Percentiles rank a stretch among this genome's conserved stretches.
Evolutionary conservation across 164 flowering plant genomes (phyloP).

Genomic region (Macadamia tetraphylla): DNA sequence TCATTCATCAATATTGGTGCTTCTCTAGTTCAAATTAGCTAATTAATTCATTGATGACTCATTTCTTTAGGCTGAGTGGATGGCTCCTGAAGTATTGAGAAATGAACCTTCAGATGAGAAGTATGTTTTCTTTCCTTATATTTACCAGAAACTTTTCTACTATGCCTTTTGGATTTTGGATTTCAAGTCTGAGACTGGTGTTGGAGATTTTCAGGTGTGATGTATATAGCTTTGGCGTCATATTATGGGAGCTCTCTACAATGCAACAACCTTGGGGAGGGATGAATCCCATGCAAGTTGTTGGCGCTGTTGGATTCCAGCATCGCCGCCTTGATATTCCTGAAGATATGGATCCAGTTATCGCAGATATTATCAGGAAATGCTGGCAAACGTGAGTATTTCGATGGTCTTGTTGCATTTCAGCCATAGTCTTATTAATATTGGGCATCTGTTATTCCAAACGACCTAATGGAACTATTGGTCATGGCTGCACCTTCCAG

Average conservation of each 20-base stretch:
- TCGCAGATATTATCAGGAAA: conserved; percentile 69
- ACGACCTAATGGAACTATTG: too few species aligned
- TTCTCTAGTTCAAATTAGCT: not conserved
- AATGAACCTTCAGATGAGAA: conserved; percentile 97
- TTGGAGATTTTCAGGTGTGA: conserved; percentile 64
- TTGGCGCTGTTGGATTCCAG: conserved; percentile 98
- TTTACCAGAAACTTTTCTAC: too few species aligned
- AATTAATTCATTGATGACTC: not conserved
- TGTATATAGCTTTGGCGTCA: conserved; percentile 91
- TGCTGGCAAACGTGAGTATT: conserved; percentile 96
- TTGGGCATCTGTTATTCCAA: too few species aligned
- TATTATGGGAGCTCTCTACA: conserved; percentile 92
- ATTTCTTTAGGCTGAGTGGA: conserved; percentile 91
- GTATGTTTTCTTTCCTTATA: conserved; percentile 31
- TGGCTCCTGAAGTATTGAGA: conserved; percentile 98
- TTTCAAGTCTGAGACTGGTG: conserved; percentile 3
- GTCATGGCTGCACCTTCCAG: too few species aligned
- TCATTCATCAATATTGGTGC: not conserved
- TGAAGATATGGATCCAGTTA: conserved; percentile 61
- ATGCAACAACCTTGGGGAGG: conserved; percentile 97
- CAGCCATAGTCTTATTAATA: too few species aligned
- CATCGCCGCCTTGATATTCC: conserved; percentile 97
- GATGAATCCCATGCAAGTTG: conserved; percentile 99
- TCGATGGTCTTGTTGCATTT: too few species aligned
- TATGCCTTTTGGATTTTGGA: not conserved